Conservation (phyloP, 108 stramenopile species). For the Mediolabrus comicus region DNA sequence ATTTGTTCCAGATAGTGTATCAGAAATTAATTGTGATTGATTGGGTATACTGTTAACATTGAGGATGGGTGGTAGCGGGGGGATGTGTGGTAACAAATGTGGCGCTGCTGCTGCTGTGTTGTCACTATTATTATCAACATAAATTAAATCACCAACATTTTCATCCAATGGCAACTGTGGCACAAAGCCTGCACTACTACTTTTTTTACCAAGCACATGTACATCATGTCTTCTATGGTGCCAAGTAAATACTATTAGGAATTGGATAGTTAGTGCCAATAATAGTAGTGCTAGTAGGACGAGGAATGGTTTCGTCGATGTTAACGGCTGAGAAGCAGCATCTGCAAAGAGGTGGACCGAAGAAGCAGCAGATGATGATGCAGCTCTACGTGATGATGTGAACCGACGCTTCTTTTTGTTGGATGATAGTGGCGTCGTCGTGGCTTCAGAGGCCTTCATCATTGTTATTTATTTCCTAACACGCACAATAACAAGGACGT, state of each 20-base stretch:
- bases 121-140: not conserved
- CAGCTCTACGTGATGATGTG: too few species aligned
- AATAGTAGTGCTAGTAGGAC: conserved; percentile 15
- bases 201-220: conserved; percentile 23
- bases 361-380: too few species aligned
- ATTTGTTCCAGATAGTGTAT: conserved; percentile 37
- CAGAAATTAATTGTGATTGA: conserved; percentile 28
- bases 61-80: conserved; percentile 31
- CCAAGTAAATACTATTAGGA: conserved; percentile 41
- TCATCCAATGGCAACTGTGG: not conserved
- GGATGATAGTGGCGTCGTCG: too few species aligned
- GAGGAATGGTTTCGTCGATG: conserved; percentile 27
- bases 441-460: too few species aligned
- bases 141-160: not conserved
- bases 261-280: conserved; percentile 35
- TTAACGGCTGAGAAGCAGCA: too few species aligned
- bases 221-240: conserved; percentile 38
- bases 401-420: too few species aligned
- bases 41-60: conserved; percentile 22
- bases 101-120: not conserved
- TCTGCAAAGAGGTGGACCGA: too few species aligned
- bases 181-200: not conserved
- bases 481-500: too few species aligned
- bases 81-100: conserved; percentile 9
- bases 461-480: too few species aligned